phyloP scores from a whole-genome alignment of 192 early-diverging fungal genomes.

The Backusella tuberculispora region DNA sequence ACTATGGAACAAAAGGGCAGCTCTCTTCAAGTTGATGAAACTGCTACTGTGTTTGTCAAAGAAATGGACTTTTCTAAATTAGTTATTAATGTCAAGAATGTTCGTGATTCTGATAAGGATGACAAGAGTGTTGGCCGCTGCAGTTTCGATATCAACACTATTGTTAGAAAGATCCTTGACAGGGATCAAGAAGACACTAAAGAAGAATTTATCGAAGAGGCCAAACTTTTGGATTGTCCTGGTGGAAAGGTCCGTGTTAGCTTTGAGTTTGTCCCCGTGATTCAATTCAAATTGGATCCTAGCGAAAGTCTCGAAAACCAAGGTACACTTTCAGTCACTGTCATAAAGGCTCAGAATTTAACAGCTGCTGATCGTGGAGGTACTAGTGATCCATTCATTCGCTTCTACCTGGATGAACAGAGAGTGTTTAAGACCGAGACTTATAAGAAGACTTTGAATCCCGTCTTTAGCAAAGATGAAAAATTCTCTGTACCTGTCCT shows the following conservation, averaged over 20 bases:
- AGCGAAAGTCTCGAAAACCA: conserved; percentile 61
- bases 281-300: conserved; percentile 47
- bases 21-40: conserved; percentile 43
- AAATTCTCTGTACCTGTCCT: conserved; percentile 60
- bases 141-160: neutral
- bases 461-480: conserved; percentile 66
- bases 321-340: conserved; percentile 66
- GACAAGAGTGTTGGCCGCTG: conserved; percentile 21
- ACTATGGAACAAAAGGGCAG: conserved; percentile 43
- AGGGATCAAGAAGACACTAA: conserved; percentile 14
- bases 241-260: conserved; percentile 44
- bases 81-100: conserved; percentile 44
- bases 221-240: conserved; percentile 20
- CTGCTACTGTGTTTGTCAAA: conserved; percentile 56
- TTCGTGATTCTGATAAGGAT: conserved; percentile 44
- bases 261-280: conserved; percentile 51
- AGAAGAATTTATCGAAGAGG: conserved; percentile 14
- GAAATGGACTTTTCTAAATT: conserved; percentile 63
- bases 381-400: conserved; percentile 73
- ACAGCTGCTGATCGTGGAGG: conserved; percentile 74
- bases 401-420: conserved; percentile 65
- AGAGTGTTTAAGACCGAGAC: conserved; percentile 71
- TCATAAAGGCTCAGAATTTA: conserved; percentile 60
- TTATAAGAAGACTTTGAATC: conserved; percentile 75
- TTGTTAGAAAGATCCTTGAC: conserved; percentile 4